Evolutionary conservation across 106 monocot genomes (phyloP), one percentile per base, ranked within the genome.

Genomic region (Allium sativum): DNA sequence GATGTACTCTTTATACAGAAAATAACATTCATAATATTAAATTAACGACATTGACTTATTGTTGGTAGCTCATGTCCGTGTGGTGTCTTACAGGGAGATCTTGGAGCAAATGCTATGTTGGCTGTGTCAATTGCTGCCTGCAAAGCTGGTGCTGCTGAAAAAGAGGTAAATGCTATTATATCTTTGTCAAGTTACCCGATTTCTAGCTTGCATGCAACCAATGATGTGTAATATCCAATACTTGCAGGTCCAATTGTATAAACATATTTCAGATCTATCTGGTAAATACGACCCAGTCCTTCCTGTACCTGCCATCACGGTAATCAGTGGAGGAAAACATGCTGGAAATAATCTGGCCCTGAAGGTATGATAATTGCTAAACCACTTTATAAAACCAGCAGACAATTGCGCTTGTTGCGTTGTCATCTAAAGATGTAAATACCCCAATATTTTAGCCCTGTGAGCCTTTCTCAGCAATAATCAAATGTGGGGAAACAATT

Each of bases 81-180:
- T 31, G 31, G 31, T 31, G 31, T 31, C 51, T 59, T 83, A 18
- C 72, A 96, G 96, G 75, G 76, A 53, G 88, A 87, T 64, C 74
- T 98, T 67, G 98, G 98, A 66, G 82, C 82, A 62, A 98, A 98
- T 83, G 84, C 98, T 47, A 98, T 84, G 73, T 63, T 98, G 50
- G 92, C 98, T 70, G 92, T 98, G 46, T 98, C 98, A 56, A 83
- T 98, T 74, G 98, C 98, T 70, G 98, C 92, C 48, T 98, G 98
- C 65, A 98, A 92, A 79, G 98, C 98, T 65, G 98, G 98, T 59
- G 98, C 92, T 76, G 88, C 98, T 66, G 98, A 98, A 79, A 92
- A 60, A 16, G 60, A 60, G 60, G 60, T 40, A 60, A 17, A 11
- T 14, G 31, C 5, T 31, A 44, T n/a, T 44, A 17, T 18, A 60